Conservation (phyloP, 1,139 yeast genomes). For the Suhomyces ambrosiae region DNA sequence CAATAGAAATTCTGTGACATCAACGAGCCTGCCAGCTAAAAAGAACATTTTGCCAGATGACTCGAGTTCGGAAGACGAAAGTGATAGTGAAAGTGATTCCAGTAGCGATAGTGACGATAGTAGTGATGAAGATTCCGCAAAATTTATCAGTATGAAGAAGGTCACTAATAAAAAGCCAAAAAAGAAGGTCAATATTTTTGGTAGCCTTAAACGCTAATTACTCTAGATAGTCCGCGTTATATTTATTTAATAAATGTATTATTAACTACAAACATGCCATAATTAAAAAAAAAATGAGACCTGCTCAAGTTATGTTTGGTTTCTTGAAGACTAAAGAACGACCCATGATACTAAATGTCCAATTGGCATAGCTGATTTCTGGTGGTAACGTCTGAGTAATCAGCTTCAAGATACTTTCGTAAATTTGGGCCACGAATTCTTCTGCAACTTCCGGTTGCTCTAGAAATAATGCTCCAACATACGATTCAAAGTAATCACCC, state of each 20-base stretch:
- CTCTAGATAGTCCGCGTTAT: too few species aligned
- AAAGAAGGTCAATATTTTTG: slow-evolving; percentile 16
- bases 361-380: slow-evolving; percentile 19
- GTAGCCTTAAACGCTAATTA: slow-evolving; percentile 14
- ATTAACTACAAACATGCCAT: slow-evolving; percentile 1
- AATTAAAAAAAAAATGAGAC: slow-evolving; percentile 3
- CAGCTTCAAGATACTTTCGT: slow-evolving; percentile 33
- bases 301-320: slow-evolving; percentile 7
- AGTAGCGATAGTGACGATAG: slow-evolving; percentile 18
- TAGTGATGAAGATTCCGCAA: slow-evolving; percentile 16
- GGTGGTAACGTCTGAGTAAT: slow-evolving; percentile 24
- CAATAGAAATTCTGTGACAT: slow-evolving; percentile 3
- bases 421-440: slow-evolving; percentile 36
- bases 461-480: slow-evolving; percentile 46
- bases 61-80: slow-evolving; percentile 14
- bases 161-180: slow-evolving; percentile 11
- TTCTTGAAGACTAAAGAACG: slow-evolving; percentile 18
- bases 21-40: slow-evolving; percentile 4
- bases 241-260: slow-evolving; percentile 1
- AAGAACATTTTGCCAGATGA: slow-evolving; percentile 5
- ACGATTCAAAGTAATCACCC: slow-evolving; percentile 49
- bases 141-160: slow-evolving; percentile 19
- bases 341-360: slow-evolving; percentile 20
- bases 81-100: slow-evolving; percentile 19
- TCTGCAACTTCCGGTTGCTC: slow-evolving; percentile 45